Evolutionary conservation across 2,329 filamentous ascomycete genomes (phyloP).

Genomic region (Furcasterigmium furcatum): DNA sequence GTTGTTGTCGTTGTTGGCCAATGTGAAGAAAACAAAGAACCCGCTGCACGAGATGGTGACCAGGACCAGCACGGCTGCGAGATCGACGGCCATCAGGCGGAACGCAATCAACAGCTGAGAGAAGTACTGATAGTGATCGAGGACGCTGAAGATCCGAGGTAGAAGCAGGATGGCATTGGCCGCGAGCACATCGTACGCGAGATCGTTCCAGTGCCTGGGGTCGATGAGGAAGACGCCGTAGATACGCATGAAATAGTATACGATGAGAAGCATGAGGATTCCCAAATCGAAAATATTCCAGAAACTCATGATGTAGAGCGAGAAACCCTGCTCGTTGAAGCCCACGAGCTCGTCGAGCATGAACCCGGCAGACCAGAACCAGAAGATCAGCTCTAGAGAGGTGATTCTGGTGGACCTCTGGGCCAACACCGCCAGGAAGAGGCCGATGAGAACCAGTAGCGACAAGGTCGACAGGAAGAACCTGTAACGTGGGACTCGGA

Average conservation of each 20-base stretch:
- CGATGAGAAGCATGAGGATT: constrained; percentile 78
- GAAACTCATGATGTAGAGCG: constrained; percentile 94
- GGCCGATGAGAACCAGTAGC: constrained; percentile 75
- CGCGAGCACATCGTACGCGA: constrained; percentile 92
- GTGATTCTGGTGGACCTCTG: constrained; percentile 79
- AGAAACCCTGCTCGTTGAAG: constrained; percentile 95
- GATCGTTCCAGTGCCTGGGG: constrained; percentile 69
- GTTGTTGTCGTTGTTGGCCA: constrained; percentile 70
- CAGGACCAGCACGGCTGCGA: constrained; percentile 79
- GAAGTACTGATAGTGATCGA: constrained; percentile 96
- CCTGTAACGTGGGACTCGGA: constrained; percentile 87
- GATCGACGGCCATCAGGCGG: constrained; percentile 86
- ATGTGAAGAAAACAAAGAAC: constrained; percentile 91
- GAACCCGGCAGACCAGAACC: constrained; percentile 97
- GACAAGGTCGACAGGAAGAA: constrained; percentile 88
- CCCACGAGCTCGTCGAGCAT: constrained; percentile 96
- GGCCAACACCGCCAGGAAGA: constrained; percentile 80
- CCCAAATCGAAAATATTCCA: constrained; percentile 96
- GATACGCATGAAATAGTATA: constrained; percentile 85
- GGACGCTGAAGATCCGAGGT: constrained; percentile 84
- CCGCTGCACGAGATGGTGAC: constrained; percentile 88
- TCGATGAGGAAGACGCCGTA: constrained; percentile 85
- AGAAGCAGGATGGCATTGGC: constrained; percentile 87
- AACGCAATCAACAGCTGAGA: constrained; percentile 93
- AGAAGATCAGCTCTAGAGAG: constrained; percentile 82